A percentile compares a stretch with the other conserved stretches of the same genome.
Evolutionary conservation across 495 filamentous ascomycete species (phyloP).

Genomic region (Sabuloglossum arenarium): DNA sequence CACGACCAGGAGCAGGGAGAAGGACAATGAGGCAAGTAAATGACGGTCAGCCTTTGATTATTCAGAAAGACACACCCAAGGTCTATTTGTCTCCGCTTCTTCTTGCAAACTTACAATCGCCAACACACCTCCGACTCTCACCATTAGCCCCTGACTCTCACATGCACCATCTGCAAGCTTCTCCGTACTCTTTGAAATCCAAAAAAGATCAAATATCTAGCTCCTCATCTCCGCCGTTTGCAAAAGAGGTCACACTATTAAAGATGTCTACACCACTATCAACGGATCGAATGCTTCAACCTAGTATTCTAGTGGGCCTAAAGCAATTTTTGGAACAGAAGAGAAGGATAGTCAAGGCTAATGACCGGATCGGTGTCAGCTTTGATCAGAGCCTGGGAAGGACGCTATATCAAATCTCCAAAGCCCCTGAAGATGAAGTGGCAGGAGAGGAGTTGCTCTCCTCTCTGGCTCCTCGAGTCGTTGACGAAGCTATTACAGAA

Average conservation of each 20-base stretch:
- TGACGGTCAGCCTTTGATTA: neutral
- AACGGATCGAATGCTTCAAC: conserved; percentile 64
- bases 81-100: conserved; percentile 72
- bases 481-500: conserved; percentile 14
- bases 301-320: conserved; percentile 58
- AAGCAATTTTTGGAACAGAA: conserved; percentile 72
- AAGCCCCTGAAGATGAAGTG: conserved; percentile 30
- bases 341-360: conserved; percentile 55
- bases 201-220: conserved; percentile 21
- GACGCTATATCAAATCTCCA: conserved; percentile 42
- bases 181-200: conserved; percentile 17
- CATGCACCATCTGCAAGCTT: neutral
- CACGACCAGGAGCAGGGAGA: neutral
- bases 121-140: conserved; percentile 53
- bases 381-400: conserved; percentile 66
- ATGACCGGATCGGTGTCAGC: conserved; percentile 70
- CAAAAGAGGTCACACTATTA: conserved; percentile 76
- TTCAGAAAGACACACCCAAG: conserved; percentile 18
- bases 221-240: conserved; percentile 50
- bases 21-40: neutral
- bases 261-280: conserved; percentile 78
- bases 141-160: conserved; percentile 27
- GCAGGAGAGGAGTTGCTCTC: conserved; percentile 41
- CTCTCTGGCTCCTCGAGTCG: conserved; percentile 20
- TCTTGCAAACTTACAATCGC: conserved; percentile 58